Percentiles rank a stretch among this genome's conserved stretches.
Evolutionary conservation across 1,284 basidiomycete genomes (phyloP).

Genomic region (Cryptococcus floricola): DNA sequence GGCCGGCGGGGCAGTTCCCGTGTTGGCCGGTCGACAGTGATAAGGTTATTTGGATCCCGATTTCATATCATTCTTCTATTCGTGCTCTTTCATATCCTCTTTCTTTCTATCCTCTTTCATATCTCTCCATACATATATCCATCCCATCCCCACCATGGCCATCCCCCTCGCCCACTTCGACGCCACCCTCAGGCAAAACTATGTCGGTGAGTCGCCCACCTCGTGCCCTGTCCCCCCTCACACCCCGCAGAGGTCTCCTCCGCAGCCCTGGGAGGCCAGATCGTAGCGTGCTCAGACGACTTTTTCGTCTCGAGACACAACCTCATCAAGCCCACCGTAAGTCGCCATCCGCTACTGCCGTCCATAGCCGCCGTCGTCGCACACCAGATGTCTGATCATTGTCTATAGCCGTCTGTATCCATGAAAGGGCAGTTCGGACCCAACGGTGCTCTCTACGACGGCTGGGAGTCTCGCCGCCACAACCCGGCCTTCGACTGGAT

Average conservation of each 20-base stretch:
- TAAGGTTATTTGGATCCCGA: background rate
- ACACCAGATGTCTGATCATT: background rate
- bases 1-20: background rate
- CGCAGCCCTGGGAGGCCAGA: slow-evolving; percentile 71
- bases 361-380: background rate
- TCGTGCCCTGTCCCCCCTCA: background rate
- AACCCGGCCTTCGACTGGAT: slow-evolving; percentile 89
- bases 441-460: slow-evolving; percentile 89
- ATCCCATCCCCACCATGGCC: slow-evolving; percentile 10
- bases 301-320: slow-evolving; percentile 89
- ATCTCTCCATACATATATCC: background rate
- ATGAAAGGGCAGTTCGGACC: slow-evolving; percentile 93
- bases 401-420: slow-evolving; percentile 59
- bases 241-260: slow-evolving; percentile 75
- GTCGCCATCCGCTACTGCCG: slow-evolving; percentile 20
- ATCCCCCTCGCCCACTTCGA: slow-evolving; percentile 58
- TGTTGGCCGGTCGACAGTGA: no score
- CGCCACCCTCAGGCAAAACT: slow-evolving; percentile 55
- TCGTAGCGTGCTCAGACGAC: slow-evolving; percentile 82
- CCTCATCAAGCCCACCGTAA: slow-evolving; percentile 74
- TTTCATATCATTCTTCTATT: slow-evolving; percentile 1
- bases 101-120: no score
- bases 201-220: slow-evolving; percentile 56
- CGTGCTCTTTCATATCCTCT: background rate
- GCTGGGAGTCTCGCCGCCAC: slow-evolving; percentile 91